A percentile compares a stretch with the other conserved stretches of the same genome.
These are phyloP conservation scores for Pichia rugopelliculosa DNA, from an alignment of 805 yeast genomes.

Conservation along the genomic window DNA sequence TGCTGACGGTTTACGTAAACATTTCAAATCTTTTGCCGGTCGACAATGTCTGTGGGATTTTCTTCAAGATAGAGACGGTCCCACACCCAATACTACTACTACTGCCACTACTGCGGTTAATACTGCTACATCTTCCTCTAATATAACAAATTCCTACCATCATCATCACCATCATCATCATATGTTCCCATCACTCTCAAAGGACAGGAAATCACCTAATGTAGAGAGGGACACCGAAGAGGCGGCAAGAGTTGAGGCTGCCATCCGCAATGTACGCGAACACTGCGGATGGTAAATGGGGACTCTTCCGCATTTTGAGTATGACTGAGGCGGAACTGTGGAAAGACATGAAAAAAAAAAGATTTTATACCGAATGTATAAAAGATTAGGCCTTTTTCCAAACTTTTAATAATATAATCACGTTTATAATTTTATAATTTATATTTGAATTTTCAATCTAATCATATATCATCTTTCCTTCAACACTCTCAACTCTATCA, in stretches of 20 bases:
- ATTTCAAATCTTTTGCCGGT: conserved; percentile 8
- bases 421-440: no score
- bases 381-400: not conserved
- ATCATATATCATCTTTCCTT: not conserved
- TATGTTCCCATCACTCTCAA: not conserved
- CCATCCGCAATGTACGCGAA: conserved; percentile 7
- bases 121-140: no score
- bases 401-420: no score
- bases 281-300: conserved; percentile 8
- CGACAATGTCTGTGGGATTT: conserved; percentile 6
- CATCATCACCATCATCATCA: not conserved
- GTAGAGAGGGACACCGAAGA: not conserved
- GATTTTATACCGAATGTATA: no score
- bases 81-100: no score
- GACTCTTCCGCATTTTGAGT: not conserved
- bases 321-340: not conserved
- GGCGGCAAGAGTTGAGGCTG: conserved; percentile 1
- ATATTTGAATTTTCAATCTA: no score
- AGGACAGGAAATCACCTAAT: no score
- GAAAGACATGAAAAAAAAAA: no score
- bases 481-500: not conserved
- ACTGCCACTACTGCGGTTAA: not conserved
- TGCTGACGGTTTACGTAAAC: conserved; percentile 10
- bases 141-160: no score
- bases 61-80: conserved; percentile 1